These are phyloP conservation scores for Suhomyces xylopsoci DNA, from an alignment of 805 yeast genomes.

Conservation along the genomic window DNA sequence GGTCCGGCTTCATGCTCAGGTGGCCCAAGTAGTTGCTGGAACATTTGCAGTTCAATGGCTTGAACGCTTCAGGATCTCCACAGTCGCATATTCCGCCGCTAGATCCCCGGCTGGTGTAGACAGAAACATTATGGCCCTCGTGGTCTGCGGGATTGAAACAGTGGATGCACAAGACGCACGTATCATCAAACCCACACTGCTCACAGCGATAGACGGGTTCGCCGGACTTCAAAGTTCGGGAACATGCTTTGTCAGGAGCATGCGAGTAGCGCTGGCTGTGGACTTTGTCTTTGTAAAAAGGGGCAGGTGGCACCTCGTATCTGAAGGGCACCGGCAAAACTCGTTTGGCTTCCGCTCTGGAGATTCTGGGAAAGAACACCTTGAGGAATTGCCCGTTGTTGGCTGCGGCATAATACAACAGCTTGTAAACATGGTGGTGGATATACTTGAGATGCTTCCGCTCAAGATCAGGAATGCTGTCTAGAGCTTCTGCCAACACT, in stretches of 20 bases:
- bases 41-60: slow-evolving; percentile 50
- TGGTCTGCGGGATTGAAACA: slow-evolving; percentile 75
- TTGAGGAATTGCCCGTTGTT: slow-evolving; percentile 12
- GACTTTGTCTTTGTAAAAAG: not conserved
- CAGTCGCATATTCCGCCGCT: slow-evolving; percentile 69
- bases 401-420: slow-evolving; percentile 28
- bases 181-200: slow-evolving; percentile 74
- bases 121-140: slow-evolving; percentile 58
- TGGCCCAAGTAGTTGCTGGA: slow-evolving; percentile 7
- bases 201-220: slow-evolving; percentile 70
- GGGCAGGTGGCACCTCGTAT: not conserved
- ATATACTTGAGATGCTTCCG: not conserved
- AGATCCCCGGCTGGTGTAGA: slow-evolving; percentile 45
- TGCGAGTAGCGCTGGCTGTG: slow-evolving; percentile 23
- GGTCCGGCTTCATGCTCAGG: slow-evolving; percentile 9
- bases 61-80: slow-evolving; percentile 69
- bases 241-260: slow-evolving; percentile 67
- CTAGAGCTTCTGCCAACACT: not conserved
- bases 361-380: slow-evolving; percentile 11
- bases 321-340: not conserved
- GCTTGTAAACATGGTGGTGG: slow-evolving; percentile 16
- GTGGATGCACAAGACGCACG: slow-evolving; percentile 71
- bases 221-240: slow-evolving; percentile 55
- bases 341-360: not conserved
- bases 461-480: not conserved